phyloP scores from a whole-genome alignment of 164 flowering plant genomes.

The Aristolochia californica region DNA sequence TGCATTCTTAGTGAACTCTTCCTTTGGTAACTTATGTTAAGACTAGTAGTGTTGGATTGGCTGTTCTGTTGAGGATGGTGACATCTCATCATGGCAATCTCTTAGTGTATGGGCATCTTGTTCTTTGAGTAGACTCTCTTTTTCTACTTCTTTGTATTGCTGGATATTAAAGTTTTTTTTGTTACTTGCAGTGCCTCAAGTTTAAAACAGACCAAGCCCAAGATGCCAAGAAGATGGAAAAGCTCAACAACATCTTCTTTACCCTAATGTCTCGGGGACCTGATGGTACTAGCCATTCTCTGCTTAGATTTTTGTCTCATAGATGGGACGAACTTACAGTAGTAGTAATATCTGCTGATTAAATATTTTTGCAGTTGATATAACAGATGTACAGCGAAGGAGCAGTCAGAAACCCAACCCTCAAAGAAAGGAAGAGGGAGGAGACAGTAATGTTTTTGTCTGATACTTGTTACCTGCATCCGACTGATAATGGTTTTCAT shows the following conservation, averaged over 20 bases:
- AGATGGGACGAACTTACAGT: no score
- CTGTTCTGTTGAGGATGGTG: no score
- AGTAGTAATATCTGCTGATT: background rate
- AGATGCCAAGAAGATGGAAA: conserved; percentile 98
- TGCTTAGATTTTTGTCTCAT: background rate
- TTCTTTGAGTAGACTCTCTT: no score
- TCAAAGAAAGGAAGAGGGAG: conserved; percentile 88
- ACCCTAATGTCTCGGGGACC: conserved; percentile 91
- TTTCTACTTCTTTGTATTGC: background rate
- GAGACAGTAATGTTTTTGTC: conserved; percentile 41
- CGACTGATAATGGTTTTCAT: background rate
- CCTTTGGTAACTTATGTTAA: no score
- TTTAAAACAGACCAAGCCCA: conserved; percentile 96
- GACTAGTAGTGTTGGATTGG: no score
- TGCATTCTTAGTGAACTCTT: no score
- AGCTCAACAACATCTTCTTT: conserved; percentile 84
- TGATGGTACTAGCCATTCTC: conserved; percentile 43
- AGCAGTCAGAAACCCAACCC: conserved; percentile 61
- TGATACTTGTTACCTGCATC: background rate
- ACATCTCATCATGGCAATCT: no score
- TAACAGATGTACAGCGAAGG: conserved; percentile 78
- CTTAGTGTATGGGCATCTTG: no score
- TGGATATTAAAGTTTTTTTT: background rate
- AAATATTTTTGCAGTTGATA: conserved; percentile 44
- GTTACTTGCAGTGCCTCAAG: conserved; percentile 62